A percentile compares a stretch with the other conserved stretches of the same genome.
Evolutionary conservation across 2,329 filamentous ascomycete species (phyloP).

Genomic region (Fusarium graminum): DNA sequence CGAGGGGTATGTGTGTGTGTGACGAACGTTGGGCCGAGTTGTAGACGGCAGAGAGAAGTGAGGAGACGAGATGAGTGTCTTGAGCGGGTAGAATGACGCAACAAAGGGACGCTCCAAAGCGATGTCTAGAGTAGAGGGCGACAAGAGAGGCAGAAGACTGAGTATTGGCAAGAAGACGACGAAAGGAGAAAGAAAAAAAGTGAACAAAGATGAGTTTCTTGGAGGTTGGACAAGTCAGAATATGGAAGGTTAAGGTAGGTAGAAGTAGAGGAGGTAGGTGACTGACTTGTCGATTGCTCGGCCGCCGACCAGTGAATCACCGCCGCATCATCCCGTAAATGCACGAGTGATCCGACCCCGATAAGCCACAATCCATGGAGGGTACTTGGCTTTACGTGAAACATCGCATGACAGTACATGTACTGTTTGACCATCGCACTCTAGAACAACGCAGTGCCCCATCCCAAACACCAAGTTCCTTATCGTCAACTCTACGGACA

Average conservation of each 20-base stretch:
- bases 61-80: conserved; percentile 17
- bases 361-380: conserved; percentile 46
- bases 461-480: conserved; percentile 13
- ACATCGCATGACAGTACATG: conserved; percentile 23
- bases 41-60: conserved; percentile 19
- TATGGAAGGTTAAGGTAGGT: conserved; percentile 37
- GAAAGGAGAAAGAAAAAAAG: conserved; percentile 13
- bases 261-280: conserved; percentile 42
- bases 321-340: conserved; percentile 52
- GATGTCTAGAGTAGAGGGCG: conserved; percentile 11
- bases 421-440: conserved; percentile 14
- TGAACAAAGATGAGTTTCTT: conserved; percentile 20
- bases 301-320: conserved; percentile 49
- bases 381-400: conserved; percentile 36
- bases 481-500: conserved; percentile 2
- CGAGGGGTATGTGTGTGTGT: conserved; percentile 40
- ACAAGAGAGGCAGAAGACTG: conserved; percentile 16
- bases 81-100: conserved; percentile 42
- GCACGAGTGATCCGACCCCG: conserved; percentile 44
- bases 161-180: conserved; percentile 6
- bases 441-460: not conserved
- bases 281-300: conserved; percentile 46
- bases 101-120: conserved; percentile 30
- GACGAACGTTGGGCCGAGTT: conserved; percentile 27
- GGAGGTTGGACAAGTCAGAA: conserved; percentile 36